Evolutionary conservation across 148 eudicot genomes (phyloP).

Genomic region (Camellia sinensis): DNA sequence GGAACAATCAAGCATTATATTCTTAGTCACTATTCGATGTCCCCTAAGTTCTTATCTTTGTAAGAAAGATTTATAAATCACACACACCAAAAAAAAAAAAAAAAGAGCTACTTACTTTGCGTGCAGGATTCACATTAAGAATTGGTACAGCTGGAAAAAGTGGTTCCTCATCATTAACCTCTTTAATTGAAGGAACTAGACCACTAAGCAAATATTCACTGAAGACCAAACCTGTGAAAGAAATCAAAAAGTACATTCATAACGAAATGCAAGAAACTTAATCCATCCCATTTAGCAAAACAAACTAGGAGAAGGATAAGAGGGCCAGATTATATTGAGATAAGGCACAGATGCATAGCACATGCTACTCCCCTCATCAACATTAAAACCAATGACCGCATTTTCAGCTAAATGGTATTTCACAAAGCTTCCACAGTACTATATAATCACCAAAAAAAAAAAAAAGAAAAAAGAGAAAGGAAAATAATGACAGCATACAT

Average conservation of each 20-base stretch:
- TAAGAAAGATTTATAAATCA: not conserved
- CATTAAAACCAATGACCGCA: too few relatives aligned
- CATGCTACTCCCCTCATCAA: too few relatives aligned
- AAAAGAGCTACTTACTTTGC: constrained; percentile 44
- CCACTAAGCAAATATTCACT: constrained; percentile 94
- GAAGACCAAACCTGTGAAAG: constrained; percentile 73
- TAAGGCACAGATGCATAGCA: too few relatives aligned
- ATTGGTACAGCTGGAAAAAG: constrained; percentile 76
- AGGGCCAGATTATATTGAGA: not conserved
- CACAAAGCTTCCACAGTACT: too few relatives aligned
- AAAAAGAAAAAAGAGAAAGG: too few relatives aligned
- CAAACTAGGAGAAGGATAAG: not conserved
- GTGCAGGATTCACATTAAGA: constrained; percentile 43
- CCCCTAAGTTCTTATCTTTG: not conserved
- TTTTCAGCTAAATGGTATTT: too few relatives aligned
- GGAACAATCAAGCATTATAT: not conserved
- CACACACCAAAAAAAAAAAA: not conserved
- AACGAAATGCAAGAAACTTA: not conserved
- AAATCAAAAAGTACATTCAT: constrained; percentile 1
- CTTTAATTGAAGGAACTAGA: constrained; percentile 80
- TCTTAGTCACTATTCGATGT: not conserved
- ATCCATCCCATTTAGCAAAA: not conserved
- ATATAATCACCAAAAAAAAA: too few relatives aligned
- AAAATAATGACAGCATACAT: too few relatives aligned
- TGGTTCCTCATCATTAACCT: constrained; percentile 93